A percentile compares a stretch with the other conserved stretches of the same genome.
phyloP scores from a whole-genome alignment of 179 eudicot species.

The Silene vulgaris region DNA sequence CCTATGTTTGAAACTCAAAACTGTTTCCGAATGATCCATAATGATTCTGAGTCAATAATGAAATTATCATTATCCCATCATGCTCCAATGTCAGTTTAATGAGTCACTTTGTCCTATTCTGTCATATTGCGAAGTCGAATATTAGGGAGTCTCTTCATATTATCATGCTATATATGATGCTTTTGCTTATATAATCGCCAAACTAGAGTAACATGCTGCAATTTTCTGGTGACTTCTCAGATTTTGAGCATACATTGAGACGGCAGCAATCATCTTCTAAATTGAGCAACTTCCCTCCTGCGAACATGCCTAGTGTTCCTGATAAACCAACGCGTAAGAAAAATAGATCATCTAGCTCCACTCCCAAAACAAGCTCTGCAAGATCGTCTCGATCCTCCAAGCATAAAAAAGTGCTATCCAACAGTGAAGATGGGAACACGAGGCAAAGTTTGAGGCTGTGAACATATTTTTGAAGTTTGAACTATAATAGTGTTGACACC shows the following conservation, averaged over 20 bases:
- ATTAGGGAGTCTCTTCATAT: not conserved
- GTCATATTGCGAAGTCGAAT: not conserved
- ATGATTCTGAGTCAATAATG: too few species aligned
- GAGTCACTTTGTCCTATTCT: too few species aligned
- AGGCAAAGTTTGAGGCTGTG: constrained; percentile 23
- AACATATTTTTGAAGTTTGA: constrained; percentile 6
- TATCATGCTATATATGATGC: not conserved
- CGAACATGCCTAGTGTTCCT: constrained; percentile 35
- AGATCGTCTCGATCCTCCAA: constrained; percentile 44
- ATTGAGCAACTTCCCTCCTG: constrained; percentile 36
- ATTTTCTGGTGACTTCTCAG: constrained; percentile 28
- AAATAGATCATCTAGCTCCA: constrained; percentile 40
- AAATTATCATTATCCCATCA: too few species aligned
- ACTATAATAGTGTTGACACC: not conserved
- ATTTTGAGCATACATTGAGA: constrained; percentile 44
- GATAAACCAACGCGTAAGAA: constrained; percentile 60
- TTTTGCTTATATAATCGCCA: not conserved
- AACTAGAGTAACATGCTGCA: not conserved
- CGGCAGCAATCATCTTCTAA: constrained; percentile 35
- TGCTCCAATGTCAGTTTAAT: too few species aligned
- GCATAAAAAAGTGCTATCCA: constrained; percentile 29
- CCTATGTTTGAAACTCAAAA: too few species aligned
- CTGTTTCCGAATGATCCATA: too few species aligned
- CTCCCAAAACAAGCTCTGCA: constrained; percentile 42
- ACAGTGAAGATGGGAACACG: constrained; percentile 19